Base-by-base conservation (phyloP, 2,329 filamentous ascomycete species). In the Blumeriella jaapii region DNA sequence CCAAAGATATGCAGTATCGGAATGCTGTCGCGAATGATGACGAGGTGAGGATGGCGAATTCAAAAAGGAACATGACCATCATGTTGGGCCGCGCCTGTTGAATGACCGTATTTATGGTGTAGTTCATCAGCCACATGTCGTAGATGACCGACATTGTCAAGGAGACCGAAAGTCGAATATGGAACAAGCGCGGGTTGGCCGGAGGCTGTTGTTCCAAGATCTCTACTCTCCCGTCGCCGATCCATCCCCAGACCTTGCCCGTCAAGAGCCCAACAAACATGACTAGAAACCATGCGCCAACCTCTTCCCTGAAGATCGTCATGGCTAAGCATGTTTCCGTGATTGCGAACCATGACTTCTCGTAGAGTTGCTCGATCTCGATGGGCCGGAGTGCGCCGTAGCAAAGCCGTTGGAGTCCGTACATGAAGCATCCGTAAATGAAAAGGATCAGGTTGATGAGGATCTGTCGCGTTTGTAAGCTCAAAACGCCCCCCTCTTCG, bases 1-100 rank as follows among this genome's bases (percentile, higher is more conserved):
- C 65, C 27, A 95, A 60, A 3, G 81, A 82, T 32, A 96, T 70
- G 13, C 71, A 58, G 58, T 98, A 98, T 40, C 87, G 77, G 36
- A 76, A 66, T 2, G 74, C 69, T 0, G 86, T 94, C 30, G 89
- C 86, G 34, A 76, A 66, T 1, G 89, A 93, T 33, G 78, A 78
- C 7, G 93, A 79, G 2, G 76, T 69, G 41, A 96, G 63, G 27
- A 98, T 78, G 23, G 89, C 87, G 55, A 96, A 96, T 58, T 98
- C 91, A 51, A 98, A 98, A 5, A 93, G 76, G 54, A 98, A 98
- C 86, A 98, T 96, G 44, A 98, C 86, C 86, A 96, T 98, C 82
- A 98, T 96, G 40, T 93, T 91, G 0, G 89, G 86, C n/a, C 82
- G 71, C 2, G 89, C 84, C 55, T 93, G 78, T 39, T 82, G 77